phyloP scores from a whole-genome alignment of 805 yeast genomes.

The Saccharomycopsis fermentans region DNA sequence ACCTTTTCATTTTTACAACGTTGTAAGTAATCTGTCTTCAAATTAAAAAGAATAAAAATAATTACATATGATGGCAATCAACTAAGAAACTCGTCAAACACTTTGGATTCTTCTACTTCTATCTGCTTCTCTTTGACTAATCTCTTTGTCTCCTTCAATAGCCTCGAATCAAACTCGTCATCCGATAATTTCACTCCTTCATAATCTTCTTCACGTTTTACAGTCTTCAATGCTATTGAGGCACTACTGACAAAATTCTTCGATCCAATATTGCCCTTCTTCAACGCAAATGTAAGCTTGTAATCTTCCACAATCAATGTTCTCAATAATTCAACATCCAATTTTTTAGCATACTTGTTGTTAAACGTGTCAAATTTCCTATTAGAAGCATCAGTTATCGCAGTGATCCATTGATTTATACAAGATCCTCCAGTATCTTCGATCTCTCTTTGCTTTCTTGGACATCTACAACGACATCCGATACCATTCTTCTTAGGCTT shows the following conservation, averaged over 20 bases:
- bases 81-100: conserved; percentile 3
- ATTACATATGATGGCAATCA: not conserved
- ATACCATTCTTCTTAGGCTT: conserved; percentile 37
- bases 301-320: conserved; percentile 28
- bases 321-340: conserved; percentile 10
- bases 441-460: conserved; percentile 37
- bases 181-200: not conserved
- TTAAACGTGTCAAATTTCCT: conserved; percentile 10
- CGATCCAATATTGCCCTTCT: conserved; percentile 8
- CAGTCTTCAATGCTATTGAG: conserved; percentile 4
- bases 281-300: conserved; percentile 1
- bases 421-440: conserved; percentile 49
- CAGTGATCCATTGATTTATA: conserved; percentile 37
- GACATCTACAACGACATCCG: conserved; percentile 87
- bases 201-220: conserved; percentile 11
- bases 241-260: conserved; percentile 14
- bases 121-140: conserved; percentile 7
- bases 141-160: conserved; percentile 9
- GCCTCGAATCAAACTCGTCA: conserved; percentile 15
- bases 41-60: not conserved
- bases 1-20: too few species aligned
- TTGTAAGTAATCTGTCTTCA: too few species aligned
- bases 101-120: conserved; percentile 5
- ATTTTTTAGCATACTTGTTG: conserved; percentile 6
- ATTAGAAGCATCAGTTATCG: conserved; percentile 24